Evolutionary conservation across 768 basidiomycete genomes (phyloP), one percentile per base, ranked within the genome.

Genomic region (Sarcodon sp.): DNA sequence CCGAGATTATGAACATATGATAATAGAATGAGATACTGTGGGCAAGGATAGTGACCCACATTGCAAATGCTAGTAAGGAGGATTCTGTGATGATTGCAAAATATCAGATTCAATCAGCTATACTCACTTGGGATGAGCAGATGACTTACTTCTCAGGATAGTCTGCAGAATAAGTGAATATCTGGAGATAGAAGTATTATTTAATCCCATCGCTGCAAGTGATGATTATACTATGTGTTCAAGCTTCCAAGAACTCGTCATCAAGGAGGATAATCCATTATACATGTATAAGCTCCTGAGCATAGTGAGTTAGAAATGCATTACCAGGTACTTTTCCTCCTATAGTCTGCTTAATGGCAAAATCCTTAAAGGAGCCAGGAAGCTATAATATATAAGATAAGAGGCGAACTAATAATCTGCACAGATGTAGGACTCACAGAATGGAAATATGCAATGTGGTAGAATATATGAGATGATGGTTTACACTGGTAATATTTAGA

Each of bases 371-470:
- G 1, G 38, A 27, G 43, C 65, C 66, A 0, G 64, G 62, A 5
- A 71, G 51, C 21, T 27, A 27, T 27, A 27, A 4, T 4, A 27
- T 27, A 27, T 27, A 27, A 27, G 21, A 27, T 27, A 27, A 27
- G 21, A 27, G 21, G 21, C 21, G 21, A 27, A 27, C 21, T 27
- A 4, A 27, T 4, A 27, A 27, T 4, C 21, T 27, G 21, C 21
- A 27, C 21, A 27, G 4, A 27, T 27, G 4, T 27, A 27, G 21
- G 21, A 27, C 21, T 27, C 21, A 27, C 21, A 10, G 59, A 56
- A 0, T 69, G 70, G 18, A 75, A 62, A 54, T 72, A 73, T 11
- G 67, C 71, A 2, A 71, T 11, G 51, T 70, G 69, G 50, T 72
- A 65, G 11, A 58, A 56, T 1, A 68, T 62, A 13, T 56, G 51